These are phyloP conservation scores for Blastocystis sp. DNA, from an alignment of 352 stramenopile species.

Conservation along the genomic window DNA sequence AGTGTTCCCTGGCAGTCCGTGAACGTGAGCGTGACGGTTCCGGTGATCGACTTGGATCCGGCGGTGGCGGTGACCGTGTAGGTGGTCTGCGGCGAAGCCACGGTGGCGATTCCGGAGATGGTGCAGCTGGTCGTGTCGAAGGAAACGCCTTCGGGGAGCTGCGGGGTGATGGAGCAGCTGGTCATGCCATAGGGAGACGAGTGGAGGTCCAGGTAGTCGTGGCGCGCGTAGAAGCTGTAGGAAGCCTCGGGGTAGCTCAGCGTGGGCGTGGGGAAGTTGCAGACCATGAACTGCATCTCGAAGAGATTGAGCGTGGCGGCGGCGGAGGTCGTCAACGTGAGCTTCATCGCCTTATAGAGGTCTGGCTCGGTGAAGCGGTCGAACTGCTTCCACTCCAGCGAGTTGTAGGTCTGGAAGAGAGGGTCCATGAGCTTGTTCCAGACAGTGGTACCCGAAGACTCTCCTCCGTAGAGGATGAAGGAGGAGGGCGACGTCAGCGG, in stretches of 20 bases:
- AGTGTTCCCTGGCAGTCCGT: background rate
- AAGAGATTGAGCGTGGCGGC: background rate
- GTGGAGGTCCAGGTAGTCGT: background rate
- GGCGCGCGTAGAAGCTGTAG: background rate
- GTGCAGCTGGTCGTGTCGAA: background rate
- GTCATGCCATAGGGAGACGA: background rate
- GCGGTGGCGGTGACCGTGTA: slow-evolving; percentile 10
- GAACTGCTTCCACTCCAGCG: background rate
- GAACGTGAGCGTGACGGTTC: background rate
- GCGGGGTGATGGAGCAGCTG: background rate
- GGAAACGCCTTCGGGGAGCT: background rate
- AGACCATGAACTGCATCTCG: background rate
- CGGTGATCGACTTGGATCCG: background rate
- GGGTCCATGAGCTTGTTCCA: background rate
- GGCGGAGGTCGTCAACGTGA: background rate
- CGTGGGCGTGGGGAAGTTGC: background rate
- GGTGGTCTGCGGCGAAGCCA: background rate
- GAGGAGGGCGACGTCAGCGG: background rate
- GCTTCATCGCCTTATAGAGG: background rate
- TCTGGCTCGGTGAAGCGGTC: background rate
- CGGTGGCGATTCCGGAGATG: background rate
- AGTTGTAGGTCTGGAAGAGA: background rate
- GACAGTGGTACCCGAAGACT: background rate
- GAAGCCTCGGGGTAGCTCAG: background rate
- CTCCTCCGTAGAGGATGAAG: background rate